Evolutionary conservation across 139 green algal genomes (phyloP), one percentile per base, ranked within the genome.

Genomic region (Tetradesmus lagerheimii): DNA sequence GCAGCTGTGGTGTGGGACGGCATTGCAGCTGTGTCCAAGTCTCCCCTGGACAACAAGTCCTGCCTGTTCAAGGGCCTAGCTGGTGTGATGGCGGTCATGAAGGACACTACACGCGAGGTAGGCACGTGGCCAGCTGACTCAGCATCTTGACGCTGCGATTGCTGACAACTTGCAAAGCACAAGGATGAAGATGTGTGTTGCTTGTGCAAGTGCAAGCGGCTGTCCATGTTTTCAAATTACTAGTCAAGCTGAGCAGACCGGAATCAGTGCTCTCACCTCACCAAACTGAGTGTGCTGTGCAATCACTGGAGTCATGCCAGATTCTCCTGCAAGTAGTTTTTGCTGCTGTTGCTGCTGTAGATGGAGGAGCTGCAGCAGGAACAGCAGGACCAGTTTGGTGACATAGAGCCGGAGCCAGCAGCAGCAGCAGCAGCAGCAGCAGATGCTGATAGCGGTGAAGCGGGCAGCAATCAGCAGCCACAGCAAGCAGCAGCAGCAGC

Each of bases 51-150:
- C 47, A 92, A 92, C 89, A 92, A 89, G 74, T 41, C 81, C 0
- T 86, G 64, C 34, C 39, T 92, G 37, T 92, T 92, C 53, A 86
- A 86, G 50, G 38, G 12, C 12, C 78, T 92, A 27, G 74, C 81
- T 8, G 50, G 35, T 0, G 83, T 86, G 34, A 57, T 89, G 74
- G 74, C 66, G 20, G 89, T 89, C 23, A 38, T 92, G 16, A 89
- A 92, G 14, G 89, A 92, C 57, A 92, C 89, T 43, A 18, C 71
- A 4, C 85, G 89, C 29, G 89, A 92, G 89, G 89, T 92, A 66
- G 45, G 43, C 34, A 27, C n/a, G 37, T 27, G 14, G 57, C 8
- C 0, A 8, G 23, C 57, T 31, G 57, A 3, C 8, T 9, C 8
- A 71, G 16, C 47, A 62, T 20, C 47, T n/a, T n/a, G n/a, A n/a